Evolutionary conservation across 352 stramenopile species (phyloP), one percentile per base, ranked within the genome.

Genomic region (Globisporangium abappressorium): DNA sequence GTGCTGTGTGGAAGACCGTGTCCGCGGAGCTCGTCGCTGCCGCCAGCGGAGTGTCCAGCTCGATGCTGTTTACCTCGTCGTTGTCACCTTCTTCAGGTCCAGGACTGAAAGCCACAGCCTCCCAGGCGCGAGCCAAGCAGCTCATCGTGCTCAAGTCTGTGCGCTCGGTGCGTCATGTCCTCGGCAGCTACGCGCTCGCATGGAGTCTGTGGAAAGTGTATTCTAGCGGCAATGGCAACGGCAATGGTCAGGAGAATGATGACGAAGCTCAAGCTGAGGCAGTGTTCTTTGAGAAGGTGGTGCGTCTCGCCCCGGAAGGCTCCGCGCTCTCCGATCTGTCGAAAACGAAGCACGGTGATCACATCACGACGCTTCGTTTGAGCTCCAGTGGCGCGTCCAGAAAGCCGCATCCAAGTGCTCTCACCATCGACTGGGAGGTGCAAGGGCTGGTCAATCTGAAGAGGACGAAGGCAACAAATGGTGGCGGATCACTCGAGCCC

Each of bases 151-250:
- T 90, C 55, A 75, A 81, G 67, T 76, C 81, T 24, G 54, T 91
- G 38, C 83, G 80, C 18, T 77, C 76, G 5, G 22, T 90, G 51
- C 84, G 87, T 4, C 74, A 82, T 30, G 62, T 71, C 1, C 64
- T 74, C 4, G 84, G 77, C 49, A 93, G 81, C 72, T 93, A 93
- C 67, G 84, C 81, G 61, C 66, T 92, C 9, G 69, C 79, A 20
- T 91, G 77, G 80, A 74, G 65, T 73, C 55, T 87, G 4, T 93
- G 78, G 73, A 71, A 63, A 14, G 68, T 71, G 68, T 68, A 66
- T 18, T 49, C 46, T 51, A 30, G 30, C 46, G 43, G 68, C 11
- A 57, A 24, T 41, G 14, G 9, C 11, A 57, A 24, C 34, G 14
- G 11, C 57, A 43, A 18, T 11, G 38, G 15, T 38, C 33, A 46